Base-by-base conservation (phyloP, 495 filamentous ascomycete species). In the Tuber brumale region DNA sequence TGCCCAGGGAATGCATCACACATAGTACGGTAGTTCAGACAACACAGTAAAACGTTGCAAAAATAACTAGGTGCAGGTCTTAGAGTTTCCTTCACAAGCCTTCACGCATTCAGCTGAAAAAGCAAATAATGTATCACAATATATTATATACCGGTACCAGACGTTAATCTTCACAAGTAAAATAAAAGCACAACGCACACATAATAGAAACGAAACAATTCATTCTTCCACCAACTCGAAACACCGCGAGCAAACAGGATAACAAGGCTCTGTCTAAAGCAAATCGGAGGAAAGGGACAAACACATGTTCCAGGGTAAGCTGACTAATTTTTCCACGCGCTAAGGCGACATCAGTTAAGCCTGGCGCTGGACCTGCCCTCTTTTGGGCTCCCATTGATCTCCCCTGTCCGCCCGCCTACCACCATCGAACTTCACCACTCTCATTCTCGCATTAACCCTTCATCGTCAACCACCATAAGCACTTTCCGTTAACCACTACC, bases 31-130 rank as follows among this genome's bases (percentile, higher is more conserved):
- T 46, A 6, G 57, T 19, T 19, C 1, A 66, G 57, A 66, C 57
- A 66, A 66, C 27, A 14, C 57, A 35, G 14, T 35, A 35, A 35
- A 66, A 66, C 57, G 57, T 31, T 66, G 57, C 31, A 66, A 66
- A 66, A 66, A 66, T 66, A 66, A 66, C 57, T 35, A 35, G 57
- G 57, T 35, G 57, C 57, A 5, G 7, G 27, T 66, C 57, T 19
- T 0, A 66, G 57, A 66, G 4, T 14, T 18, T 35, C 27, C 27
- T 0, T 19, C 51, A 14, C 3, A 3, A 18, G 51, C 10, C 2
- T 66, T 66, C 27, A 66, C 31, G 57, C n/a, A 31, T 66, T 66
- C 57, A 66, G 57, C 57, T 35, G 31, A 66, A 66, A 66, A 66
- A 66, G 57, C 57, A 66, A 66, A 35, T 35, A 66, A 31, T 31